These are phyloP conservation scores for Lagenidium giganteum DNA, from an alignment of 352 stramenopile species.

Conservation along the genomic window DNA sequence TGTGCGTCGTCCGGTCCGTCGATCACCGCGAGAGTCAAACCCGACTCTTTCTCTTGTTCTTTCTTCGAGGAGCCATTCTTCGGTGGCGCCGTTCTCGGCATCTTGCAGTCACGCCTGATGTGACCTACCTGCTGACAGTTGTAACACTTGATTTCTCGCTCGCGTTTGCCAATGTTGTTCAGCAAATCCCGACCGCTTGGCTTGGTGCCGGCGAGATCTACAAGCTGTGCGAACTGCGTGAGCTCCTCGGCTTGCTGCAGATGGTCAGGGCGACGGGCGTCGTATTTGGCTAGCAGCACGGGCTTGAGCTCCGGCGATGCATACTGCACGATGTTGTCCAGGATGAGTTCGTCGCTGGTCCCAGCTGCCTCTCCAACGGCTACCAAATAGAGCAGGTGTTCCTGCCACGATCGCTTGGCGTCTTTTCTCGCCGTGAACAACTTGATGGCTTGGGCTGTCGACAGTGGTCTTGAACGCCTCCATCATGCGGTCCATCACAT, in stretches of 20 bases:
- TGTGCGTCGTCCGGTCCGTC: too few relatives aligned
- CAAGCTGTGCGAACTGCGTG: constrained; percentile 1
- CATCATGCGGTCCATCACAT: not conserved
- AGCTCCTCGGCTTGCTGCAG: constrained; percentile 10
- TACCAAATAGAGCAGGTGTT: constrained; percentile 8
- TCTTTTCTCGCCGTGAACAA: constrained; percentile 1
- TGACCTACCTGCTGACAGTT: too few relatives aligned
- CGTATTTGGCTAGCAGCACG: not conserved
- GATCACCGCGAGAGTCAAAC: too few relatives aligned
- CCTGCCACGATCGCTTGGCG: not conserved
- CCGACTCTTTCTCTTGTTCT: too few relatives aligned
- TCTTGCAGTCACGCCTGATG: too few relatives aligned
- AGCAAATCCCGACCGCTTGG: too few relatives aligned
- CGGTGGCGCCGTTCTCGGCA: too few relatives aligned
- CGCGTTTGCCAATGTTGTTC: too few relatives aligned
- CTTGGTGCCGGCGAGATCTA: too few relatives aligned
- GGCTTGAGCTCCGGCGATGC: not conserved
- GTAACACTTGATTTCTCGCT: too few relatives aligned
- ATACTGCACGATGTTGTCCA: constrained; percentile 10
- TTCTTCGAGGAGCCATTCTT: too few relatives aligned
- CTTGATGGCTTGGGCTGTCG: not conserved
- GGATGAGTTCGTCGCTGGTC: not conserved
- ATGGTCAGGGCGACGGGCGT: not conserved
- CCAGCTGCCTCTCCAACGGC: not conserved
- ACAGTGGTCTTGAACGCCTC: constrained; percentile 1